These are phyloP conservation scores for Wallacemonas sp. DNA, from an alignment of 208 protist species.

Conservation along the genomic window DNA sequence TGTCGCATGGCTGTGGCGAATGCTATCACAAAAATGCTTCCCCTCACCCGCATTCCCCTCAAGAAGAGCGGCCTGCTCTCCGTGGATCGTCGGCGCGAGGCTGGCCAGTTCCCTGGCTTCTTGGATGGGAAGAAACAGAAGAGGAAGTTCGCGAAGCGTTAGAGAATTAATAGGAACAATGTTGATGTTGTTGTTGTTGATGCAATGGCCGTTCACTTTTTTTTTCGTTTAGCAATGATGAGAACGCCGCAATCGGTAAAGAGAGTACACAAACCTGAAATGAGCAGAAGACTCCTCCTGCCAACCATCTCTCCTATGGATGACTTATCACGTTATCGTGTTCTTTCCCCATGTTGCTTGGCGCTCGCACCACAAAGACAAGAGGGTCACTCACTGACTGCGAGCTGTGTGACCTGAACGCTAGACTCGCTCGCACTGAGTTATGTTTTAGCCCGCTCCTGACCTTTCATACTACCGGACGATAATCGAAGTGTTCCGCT, in stretches of 20 bases:
- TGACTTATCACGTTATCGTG: too few species aligned
- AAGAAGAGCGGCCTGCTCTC: slow-evolving; percentile 89
- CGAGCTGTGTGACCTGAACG: too few species aligned
- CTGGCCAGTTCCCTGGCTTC: slow-evolving; percentile 84
- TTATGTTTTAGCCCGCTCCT: too few species aligned
- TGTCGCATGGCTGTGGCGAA: slow-evolving; percentile 85
- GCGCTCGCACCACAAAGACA: too few species aligned
- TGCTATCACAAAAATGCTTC: slow-evolving; percentile 81
- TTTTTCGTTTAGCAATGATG: slow-evolving; percentile 17
- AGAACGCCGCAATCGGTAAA: neutral
- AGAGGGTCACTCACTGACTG: too few species aligned
- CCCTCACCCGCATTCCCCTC: slow-evolving; percentile 81
- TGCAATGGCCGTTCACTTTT: slow-evolving; percentile 14
- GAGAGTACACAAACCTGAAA: neutral
- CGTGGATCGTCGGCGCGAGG: slow-evolving; percentile 76
- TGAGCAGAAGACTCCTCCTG: neutral
- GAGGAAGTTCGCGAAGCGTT: slow-evolving; percentile 87
- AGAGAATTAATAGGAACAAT: slow-evolving; percentile 24
- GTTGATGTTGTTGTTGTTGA: slow-evolving; percentile 14
- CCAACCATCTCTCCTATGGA: too few species aligned
- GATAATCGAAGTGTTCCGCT: too few species aligned
- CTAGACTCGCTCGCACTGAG: too few species aligned
- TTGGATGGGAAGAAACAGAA: slow-evolving; percentile 86
- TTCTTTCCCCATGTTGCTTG: too few species aligned
- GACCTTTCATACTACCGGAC: too few species aligned